phyloP scores from a whole-genome alignment of 306 rosid genomes.

The Sicyos edulis region DNA sequence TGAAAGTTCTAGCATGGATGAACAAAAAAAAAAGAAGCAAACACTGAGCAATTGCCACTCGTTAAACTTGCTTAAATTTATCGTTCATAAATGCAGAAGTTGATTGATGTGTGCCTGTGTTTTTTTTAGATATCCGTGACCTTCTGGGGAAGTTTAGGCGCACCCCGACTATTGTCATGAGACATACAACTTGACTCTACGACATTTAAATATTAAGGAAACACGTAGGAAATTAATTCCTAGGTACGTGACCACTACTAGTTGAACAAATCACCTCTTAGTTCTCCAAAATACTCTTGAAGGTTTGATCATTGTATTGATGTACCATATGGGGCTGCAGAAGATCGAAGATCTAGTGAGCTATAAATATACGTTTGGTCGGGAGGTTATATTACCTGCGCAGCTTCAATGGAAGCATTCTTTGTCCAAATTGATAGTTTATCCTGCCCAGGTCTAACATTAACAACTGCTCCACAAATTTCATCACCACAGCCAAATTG shows the following conservation, averaged over 20 bases:
- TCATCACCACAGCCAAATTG: conserved; percentile 95
- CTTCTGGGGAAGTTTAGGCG: no score
- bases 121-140: no score
- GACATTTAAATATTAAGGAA: no score
- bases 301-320: background rate
- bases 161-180: no score
- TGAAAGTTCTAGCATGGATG: no score
- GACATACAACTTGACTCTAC: no score
- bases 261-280: no score
- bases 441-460: conserved; percentile 53
- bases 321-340: background rate
- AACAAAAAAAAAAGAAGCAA: no score
- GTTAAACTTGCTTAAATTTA: background rate
- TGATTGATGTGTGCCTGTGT: background rate
- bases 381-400: conserved; percentile 56
- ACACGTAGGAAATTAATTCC: no score
- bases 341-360: conserved; percentile 6
- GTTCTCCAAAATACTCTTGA: no score
- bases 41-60: background rate
- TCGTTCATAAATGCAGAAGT: background rate
- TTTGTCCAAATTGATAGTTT: conserved; percentile 80
- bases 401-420: conserved; percentile 76
- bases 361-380: background rate
- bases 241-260: no score
- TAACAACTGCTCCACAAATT: conserved; percentile 95